A percentile compares a stretch with the other conserved stretches of the same genome.
Evolutionary conservation across 345 rosid genomes (phyloP).

Genomic region (Populus euphratica): DNA sequence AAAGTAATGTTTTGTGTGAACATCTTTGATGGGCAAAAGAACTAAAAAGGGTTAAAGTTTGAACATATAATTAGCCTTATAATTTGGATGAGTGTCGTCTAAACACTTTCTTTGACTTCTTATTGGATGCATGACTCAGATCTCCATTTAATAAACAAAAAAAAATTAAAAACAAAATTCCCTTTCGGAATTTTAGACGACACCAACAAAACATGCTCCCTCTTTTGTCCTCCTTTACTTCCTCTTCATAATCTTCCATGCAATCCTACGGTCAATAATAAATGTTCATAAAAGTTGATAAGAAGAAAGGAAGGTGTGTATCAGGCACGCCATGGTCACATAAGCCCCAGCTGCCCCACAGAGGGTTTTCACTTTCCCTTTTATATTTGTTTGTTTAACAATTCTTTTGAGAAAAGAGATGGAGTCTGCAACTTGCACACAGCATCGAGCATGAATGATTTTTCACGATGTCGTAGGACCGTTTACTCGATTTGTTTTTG

Average conservation of each 20-base stretch:
- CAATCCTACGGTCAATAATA: neutral
- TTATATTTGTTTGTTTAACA: neutral
- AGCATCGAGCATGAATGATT: neutral
- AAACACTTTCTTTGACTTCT: conserved; percentile 33
- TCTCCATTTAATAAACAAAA: neutral
- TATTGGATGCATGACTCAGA: conserved; percentile 22
- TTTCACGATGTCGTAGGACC: neutral
- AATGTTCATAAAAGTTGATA: too few species aligned
- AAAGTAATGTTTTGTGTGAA: neutral
- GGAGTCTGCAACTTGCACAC: neutral
- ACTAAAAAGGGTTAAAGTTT: conserved; percentile 6
- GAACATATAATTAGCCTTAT: conserved; percentile 24
- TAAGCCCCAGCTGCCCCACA: neutral
- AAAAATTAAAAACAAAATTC: neutral
- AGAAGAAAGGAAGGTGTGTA: neutral
- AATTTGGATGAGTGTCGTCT: conserved; percentile 12
- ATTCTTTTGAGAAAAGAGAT: neutral
- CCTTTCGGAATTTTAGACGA: neutral
- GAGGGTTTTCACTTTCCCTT: neutral
- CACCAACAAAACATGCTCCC: conserved; percentile 4
- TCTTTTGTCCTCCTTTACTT: conserved; percentile 13
- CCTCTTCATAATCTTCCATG: neutral
- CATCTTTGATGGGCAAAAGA: neutral
- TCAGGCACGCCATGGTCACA: neutral
- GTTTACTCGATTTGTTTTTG: neutral